Evolutionary conservation across 495 filamentous ascomycete genomes (phyloP).

Genomic region (Aspergillus affinis): DNA sequence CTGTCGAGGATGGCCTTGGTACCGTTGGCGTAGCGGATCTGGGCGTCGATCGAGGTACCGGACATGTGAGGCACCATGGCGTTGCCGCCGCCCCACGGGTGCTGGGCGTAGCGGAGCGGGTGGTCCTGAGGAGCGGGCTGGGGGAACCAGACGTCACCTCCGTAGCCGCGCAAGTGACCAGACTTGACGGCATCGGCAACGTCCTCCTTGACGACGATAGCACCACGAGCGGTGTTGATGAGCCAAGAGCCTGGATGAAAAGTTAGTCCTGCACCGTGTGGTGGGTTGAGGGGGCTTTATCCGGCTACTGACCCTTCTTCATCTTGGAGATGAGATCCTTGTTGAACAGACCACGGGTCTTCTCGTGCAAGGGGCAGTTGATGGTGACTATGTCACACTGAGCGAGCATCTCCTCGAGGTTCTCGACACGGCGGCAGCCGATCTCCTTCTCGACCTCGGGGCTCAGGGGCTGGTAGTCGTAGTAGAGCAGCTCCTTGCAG

Average conservation of each 20-base stretch:
- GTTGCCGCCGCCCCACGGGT: slow-evolving; percentile 95
- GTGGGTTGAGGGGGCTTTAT: too few relatives aligned
- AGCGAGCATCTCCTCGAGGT: slow-evolving; percentile 88
- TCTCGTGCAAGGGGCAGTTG: slow-evolving; percentile 99
- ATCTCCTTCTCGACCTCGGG: slow-evolving; percentile 93
- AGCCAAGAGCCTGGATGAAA: slow-evolving; percentile 75
- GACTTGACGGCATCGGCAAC: slow-evolving; percentile 90
- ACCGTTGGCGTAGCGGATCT: slow-evolving; percentile 90
- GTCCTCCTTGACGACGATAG: slow-evolving; percentile 99
- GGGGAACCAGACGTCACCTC: slow-evolving; percentile 91
- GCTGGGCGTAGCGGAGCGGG: slow-evolving; percentile 86
- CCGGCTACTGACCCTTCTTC: too few relatives aligned
- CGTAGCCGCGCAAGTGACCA: slow-evolving; percentile 95
- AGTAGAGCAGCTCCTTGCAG: slow-evolving; percentile 99
- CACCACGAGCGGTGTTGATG: slow-evolving; percentile 96
- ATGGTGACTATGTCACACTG: slow-evolving; percentile 99
- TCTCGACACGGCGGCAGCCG: slow-evolving; percentile 83
- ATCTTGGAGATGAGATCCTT: slow-evolving; percentile 99
- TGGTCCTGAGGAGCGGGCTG: slow-evolving; percentile 96
- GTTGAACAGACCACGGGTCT: slow-evolving; percentile 94
- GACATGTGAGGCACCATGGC: slow-evolving; percentile 99
- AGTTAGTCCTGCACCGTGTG: slow-evolving; percentile 6
- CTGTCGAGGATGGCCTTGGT: slow-evolving; percentile 85
- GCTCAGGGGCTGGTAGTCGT: slow-evolving; percentile 93
- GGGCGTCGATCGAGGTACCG: slow-evolving; percentile 94